Conservation (phyloP, 1,284 basidiomycete genomes). For the Ustilago loliicola region DNA sequence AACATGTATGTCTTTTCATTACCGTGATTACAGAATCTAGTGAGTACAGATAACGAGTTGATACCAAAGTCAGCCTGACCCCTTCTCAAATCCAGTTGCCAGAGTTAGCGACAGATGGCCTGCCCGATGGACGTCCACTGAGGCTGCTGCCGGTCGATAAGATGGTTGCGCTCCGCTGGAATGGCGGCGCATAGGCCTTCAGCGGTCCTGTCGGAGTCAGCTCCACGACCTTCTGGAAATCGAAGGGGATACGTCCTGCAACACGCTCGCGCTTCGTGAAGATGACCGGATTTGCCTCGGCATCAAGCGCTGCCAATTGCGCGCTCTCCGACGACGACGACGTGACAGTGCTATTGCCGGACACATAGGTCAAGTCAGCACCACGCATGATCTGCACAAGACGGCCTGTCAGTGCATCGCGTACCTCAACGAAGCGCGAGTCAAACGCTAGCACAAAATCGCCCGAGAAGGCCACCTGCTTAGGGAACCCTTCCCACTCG, state of each 20-base stretch:
- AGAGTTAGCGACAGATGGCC: slow-evolving; percentile 32
- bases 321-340: slow-evolving; percentile 39
- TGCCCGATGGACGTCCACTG: slow-evolving; percentile 32
- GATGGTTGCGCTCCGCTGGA: slow-evolving; percentile 38
- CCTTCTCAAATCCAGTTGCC: slow-evolving; percentile 39
- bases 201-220: slow-evolving; percentile 32
- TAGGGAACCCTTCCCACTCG: slow-evolving; percentile 88
- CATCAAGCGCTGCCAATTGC: slow-evolving; percentile 41
- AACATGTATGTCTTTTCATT: background rate
- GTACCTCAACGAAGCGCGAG: slow-evolving; percentile 89
- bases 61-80: background rate
- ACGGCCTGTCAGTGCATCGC: slow-evolving; percentile 85
- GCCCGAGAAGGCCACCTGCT: slow-evolving; percentile 82
- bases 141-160: slow-evolving; percentile 39
- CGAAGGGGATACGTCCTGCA: slow-evolving; percentile 40
- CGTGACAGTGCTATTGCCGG: slow-evolving; percentile 47
- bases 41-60: background rate
- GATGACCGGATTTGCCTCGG: slow-evolving; percentile 54
- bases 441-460: slow-evolving; percentile 93
- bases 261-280: slow-evolving; percentile 43
- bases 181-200: slow-evolving; percentile 26
- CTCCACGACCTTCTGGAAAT: slow-evolving; percentile 52
- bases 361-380: slow-evolving; percentile 84
- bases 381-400: slow-evolving; percentile 89
- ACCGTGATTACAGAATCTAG: background rate